Conservation (phyloP, 1,284 basidiomycete genomes). For the Lentinula novae-zelandiae region DNA sequence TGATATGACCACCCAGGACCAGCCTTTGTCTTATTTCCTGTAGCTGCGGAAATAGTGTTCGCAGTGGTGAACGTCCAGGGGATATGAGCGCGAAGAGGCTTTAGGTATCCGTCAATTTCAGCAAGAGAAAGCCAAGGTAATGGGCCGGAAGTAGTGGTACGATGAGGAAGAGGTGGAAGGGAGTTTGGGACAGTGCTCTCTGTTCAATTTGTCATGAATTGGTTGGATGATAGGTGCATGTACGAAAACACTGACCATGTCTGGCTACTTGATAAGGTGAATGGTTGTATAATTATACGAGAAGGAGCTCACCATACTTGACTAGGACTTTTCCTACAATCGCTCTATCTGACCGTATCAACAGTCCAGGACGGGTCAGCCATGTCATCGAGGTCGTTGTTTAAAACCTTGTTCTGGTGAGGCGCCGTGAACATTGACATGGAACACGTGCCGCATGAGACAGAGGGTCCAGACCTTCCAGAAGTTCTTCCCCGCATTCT, state of each 20-base stretch:
- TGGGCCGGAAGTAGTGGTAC: not conserved
- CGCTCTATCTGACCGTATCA: not conserved
- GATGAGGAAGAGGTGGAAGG: not conserved
- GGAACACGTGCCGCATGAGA: not conserved
- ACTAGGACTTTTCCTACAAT: not conserved
- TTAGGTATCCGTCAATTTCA: slow-evolving; percentile 1
- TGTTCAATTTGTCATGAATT: not conserved
- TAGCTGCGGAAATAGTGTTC: not conserved
- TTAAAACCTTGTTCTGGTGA: no score
- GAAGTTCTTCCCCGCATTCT: not conserved
- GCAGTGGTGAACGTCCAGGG: slow-evolving; percentile 3
- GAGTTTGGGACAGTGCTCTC: not conserved
- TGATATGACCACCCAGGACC: slow-evolving; percentile 1
- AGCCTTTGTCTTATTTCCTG: not conserved
- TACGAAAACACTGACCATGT: not conserved
- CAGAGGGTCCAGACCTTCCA: not conserved
- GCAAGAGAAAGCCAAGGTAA: slow-evolving; percentile 1
- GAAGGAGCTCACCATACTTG: not conserved
- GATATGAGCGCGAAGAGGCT: not conserved
- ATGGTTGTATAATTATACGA: not conserved
- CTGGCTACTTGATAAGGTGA: not conserved
- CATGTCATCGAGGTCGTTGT: no score
- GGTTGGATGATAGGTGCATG: not conserved
- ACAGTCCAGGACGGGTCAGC: no score
- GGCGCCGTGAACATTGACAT: no score